A percentile compares a stretch with the other conserved stretches of the same genome.
These are phyloP conservation scores for Solanum sejunctum DNA, from an alignment of 257 asterid species.

Conservation along the genomic window DNA sequence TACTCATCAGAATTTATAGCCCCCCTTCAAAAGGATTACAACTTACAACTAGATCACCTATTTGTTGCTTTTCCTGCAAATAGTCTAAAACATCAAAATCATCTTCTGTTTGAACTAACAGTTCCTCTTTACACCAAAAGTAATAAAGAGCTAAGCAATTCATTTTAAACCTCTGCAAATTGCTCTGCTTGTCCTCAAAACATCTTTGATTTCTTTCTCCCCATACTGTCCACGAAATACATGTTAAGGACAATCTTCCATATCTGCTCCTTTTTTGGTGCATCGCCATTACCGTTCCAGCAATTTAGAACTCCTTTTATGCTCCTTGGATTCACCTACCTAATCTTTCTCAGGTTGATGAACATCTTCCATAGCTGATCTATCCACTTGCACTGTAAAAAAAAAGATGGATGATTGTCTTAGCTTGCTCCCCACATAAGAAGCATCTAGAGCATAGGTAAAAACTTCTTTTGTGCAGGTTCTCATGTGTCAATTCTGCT, in stretches of 20 bases:
- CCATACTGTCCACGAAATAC: background rate
- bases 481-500: background rate
- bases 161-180: background rate
- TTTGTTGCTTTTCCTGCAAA: background rate
- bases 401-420: background rate
- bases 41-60: background rate
- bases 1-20: background rate
- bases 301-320: background rate
- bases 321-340: background rate
- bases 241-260: background rate
- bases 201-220: background rate
- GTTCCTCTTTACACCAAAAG: background rate
- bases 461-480: background rate
- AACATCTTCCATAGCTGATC: background rate
- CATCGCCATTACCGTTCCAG: background rate
- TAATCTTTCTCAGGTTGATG: background rate
- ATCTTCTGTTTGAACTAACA: background rate
- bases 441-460: background rate
- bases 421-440: background rate
- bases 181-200: background rate
- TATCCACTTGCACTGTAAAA: background rate
- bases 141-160: background rate
- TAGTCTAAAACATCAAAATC: background rate
- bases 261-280: background rate
- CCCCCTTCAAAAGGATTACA: background rate